Percentiles rank a stretch among this genome's conserved stretches.
phyloP scores from a whole-genome alignment of 208 protist genomes.

The Sergeia podlipaevii region DNA sequence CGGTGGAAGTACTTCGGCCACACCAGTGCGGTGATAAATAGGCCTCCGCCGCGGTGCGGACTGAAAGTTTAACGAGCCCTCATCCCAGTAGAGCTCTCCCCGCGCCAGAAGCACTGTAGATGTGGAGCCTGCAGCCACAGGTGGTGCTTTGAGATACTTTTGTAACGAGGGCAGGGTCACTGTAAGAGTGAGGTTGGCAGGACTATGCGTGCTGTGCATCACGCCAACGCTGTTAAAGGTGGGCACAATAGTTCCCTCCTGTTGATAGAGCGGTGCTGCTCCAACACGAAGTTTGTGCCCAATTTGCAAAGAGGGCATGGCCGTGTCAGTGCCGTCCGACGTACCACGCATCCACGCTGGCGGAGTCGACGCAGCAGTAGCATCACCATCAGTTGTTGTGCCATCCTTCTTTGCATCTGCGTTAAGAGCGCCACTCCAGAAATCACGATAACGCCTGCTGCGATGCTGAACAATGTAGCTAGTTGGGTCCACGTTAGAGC shows the following conservation, averaged over 20 bases:
- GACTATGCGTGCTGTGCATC: constrained; percentile 19
- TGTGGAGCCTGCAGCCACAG: neutral
- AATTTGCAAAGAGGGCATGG: neutral
- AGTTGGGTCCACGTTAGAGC: neutral
- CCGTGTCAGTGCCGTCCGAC: neutral
- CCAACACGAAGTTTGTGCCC: neutral
- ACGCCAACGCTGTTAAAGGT: constrained; percentile 12
- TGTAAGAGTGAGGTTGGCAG: constrained; percentile 31
- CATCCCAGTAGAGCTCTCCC: constrained; percentile 47
- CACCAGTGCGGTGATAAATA: too few species aligned
- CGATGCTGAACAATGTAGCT: too few species aligned
- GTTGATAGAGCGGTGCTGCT: constrained; percentile 24
- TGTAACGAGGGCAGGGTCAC: constrained; percentile 24
- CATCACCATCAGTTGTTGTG: neutral
- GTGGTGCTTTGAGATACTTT: neutral
- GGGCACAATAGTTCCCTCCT: constrained; percentile 19
- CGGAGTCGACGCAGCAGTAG: neutral
- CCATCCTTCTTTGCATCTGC: neutral
- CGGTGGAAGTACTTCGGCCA: neutral
- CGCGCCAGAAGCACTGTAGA: constrained; percentile 20
- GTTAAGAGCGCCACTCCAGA: too few species aligned
- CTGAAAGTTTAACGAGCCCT: constrained; percentile 38
- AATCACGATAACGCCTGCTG: too few species aligned
- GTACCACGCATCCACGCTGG: neutral
- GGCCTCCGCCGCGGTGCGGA: too few species aligned